Conservation (phyloP, 768 basidiomycete species). For the Boletus subparvulus region DNA sequence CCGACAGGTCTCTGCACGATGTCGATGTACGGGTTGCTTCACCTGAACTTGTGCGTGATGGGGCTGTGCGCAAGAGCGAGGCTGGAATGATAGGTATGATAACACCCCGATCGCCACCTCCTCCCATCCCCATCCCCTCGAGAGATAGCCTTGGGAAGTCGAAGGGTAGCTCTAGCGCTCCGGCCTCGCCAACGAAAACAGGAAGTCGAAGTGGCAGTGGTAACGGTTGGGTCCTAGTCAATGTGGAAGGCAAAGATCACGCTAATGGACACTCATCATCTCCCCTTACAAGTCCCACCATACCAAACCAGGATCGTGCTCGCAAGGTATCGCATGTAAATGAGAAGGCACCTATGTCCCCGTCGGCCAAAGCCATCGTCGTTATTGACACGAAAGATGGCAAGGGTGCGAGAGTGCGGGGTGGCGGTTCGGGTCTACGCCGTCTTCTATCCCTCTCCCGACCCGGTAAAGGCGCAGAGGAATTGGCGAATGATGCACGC, state of each 20-base stretch:
- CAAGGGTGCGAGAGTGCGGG: conserved; percentile 24
- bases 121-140: conserved; percentile 29
- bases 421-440: conserved; percentile 32
- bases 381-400: conserved; percentile 58
- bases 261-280: conserved; percentile 22
- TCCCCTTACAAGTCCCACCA: conserved; percentile 27
- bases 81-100: conserved; percentile 57
- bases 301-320: conserved; percentile 30
- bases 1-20: conserved; percentile 44
- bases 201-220: conserved; percentile 39
- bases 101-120: conserved; percentile 29
- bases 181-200: conserved; percentile 35
- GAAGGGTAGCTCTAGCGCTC: conserved; percentile 25
- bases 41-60: conserved; percentile 50
- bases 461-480: conserved; percentile 32
- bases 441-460: conserved; percentile 35
- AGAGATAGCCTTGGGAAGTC: conserved; percentile 24
- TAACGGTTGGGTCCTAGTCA: conserved; percentile 67
- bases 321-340: conserved; percentile 27
- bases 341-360: conserved; percentile 38
- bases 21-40: conserved; percentile 50
- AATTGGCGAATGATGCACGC: conserved; percentile 23
- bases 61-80: conserved; percentile 58
- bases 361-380: conserved; percentile 62
- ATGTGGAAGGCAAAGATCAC: conserved; percentile 49